Conservation (phyloP, 2,329 filamentous ascomycete genomes). For the Pseudocercospora musae region DNA sequence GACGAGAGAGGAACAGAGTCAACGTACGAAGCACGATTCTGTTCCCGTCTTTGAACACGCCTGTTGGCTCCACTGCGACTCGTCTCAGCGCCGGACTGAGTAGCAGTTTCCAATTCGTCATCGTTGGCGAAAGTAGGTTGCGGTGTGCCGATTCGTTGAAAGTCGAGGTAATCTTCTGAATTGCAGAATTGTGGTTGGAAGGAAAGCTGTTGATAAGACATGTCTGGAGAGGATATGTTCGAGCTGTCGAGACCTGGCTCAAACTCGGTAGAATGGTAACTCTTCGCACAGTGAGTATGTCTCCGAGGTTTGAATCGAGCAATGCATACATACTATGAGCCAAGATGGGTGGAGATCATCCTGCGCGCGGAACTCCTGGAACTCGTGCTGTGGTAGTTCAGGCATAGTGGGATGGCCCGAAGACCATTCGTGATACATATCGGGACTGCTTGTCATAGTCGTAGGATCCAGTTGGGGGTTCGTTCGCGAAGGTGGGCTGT, state of each 20-base stretch:
- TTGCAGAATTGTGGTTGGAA: neutral
- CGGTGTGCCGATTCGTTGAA: constrained; percentile 7
- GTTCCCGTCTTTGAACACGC: neutral
- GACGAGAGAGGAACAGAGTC: neutral
- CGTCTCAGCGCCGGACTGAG: neutral
- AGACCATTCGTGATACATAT: neutral
- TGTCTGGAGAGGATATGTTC: neutral
- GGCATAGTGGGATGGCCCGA: neutral
- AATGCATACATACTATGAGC: neutral
- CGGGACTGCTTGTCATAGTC: neutral
- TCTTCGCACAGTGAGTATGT: neutral
- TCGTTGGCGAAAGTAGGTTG: neutral
- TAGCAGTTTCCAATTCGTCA: neutral
- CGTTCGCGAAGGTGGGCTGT: neutral
- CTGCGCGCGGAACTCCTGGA: neutral
- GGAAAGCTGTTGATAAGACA: neutral
- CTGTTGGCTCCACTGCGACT: neutral
- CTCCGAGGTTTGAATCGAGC: neutral
- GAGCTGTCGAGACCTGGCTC: neutral
- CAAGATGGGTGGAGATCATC: neutral
- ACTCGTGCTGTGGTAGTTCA: neutral
- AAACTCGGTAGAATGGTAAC: neutral
- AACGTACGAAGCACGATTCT: constrained; percentile 5
- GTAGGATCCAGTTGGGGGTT: neutral
- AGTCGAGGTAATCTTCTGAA: constrained; percentile 7